phyloP scores from a whole-genome alignment of 768 basidiomycete genomes.

The Coprinopsis cinerea region DNA sequence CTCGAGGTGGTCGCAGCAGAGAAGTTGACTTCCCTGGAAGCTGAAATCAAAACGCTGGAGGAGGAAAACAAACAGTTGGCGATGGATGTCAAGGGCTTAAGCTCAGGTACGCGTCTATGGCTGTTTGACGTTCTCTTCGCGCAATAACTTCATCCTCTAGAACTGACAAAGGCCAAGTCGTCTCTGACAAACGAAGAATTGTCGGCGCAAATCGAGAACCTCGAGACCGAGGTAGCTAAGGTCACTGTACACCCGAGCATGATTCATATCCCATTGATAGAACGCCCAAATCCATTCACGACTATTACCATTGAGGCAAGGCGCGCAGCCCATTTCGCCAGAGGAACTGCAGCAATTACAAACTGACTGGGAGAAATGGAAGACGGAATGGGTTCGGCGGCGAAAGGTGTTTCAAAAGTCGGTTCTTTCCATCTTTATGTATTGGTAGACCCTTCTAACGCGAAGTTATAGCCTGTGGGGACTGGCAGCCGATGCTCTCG shows the following conservation, averaged over 20 bases:
- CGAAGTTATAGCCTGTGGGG: constrained; percentile 72
- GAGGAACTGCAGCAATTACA: constrained; percentile 68
- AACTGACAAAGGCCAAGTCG: constrained; percentile 55
- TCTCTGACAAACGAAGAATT: constrained; percentile 71
- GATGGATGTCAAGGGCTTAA: constrained; percentile 44
- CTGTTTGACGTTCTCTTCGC: constrained; percentile 6
- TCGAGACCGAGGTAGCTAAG: constrained; percentile 55
- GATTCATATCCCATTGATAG: constrained; percentile 27
- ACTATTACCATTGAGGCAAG: constrained; percentile 62
- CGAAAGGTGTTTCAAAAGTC: constrained; percentile 76
- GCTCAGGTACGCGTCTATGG: constrained; percentile 31
- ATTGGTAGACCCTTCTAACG: neutral
- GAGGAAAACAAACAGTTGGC: constrained; percentile 53
- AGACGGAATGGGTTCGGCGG: constrained; percentile 72
- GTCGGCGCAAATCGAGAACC: constrained; percentile 42
- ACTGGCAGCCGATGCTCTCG: constrained; percentile 57
- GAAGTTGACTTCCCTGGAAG: constrained; percentile 54
- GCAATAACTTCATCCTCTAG: constrained; percentile 30
- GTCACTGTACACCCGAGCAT: constrained; percentile 1
- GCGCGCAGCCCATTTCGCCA: constrained; percentile 60
- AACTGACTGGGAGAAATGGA: constrained; percentile 73
- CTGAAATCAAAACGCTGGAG: constrained; percentile 48
- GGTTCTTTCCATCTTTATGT: constrained; percentile 12
- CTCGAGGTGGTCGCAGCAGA: constrained; percentile 60
- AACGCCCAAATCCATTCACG: constrained; percentile 40